Percentiles rank a stretch among this genome's conserved stretches.
phyloP scores from a whole-genome alignment of 148 eudicot genomes.

The Rhododendron simsii region DNA sequence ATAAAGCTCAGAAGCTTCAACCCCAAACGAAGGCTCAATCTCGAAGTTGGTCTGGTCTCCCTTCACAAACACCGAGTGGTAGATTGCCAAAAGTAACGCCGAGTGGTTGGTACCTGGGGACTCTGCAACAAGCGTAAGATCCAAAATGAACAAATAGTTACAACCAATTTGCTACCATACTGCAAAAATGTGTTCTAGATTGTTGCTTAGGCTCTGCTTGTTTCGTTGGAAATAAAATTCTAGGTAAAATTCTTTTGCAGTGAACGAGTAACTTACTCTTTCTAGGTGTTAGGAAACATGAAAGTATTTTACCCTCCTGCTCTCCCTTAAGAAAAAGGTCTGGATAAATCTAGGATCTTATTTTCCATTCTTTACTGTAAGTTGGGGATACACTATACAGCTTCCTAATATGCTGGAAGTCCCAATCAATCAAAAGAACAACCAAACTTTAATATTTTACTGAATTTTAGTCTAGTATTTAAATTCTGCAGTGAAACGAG shows the following conservation, averaged over 20 bases:
- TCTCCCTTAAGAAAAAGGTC: background rate
- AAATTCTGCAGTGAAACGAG: background rate
- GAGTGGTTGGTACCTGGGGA: background rate
- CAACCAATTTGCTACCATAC: no score
- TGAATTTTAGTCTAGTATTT: background rate
- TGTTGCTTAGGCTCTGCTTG: background rate
- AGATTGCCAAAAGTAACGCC: constrained; percentile 23
- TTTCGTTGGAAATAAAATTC: background rate
- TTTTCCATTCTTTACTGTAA: background rate
- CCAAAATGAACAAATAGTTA: background rate
- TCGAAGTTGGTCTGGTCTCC: constrained; percentile 56
- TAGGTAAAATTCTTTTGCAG: background rate
- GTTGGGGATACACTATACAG: background rate
- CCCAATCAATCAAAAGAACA: background rate
- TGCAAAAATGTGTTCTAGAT: background rate
- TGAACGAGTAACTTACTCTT: background rate
- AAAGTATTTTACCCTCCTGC: background rate
- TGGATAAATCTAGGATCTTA: background rate
- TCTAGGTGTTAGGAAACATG: no score
- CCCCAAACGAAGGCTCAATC: constrained; percentile 56
- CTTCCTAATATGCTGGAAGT: background rate
- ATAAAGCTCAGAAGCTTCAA: constrained; percentile 73
- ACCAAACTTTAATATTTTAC: background rate
- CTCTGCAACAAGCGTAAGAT: background rate
- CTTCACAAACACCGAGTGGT: constrained; percentile 47